Evolutionary conservation across 306 rosid species (phyloP), one percentile per base, ranked within the genome.

Genomic region (Amphicarpaea edgeworthii): DNA sequence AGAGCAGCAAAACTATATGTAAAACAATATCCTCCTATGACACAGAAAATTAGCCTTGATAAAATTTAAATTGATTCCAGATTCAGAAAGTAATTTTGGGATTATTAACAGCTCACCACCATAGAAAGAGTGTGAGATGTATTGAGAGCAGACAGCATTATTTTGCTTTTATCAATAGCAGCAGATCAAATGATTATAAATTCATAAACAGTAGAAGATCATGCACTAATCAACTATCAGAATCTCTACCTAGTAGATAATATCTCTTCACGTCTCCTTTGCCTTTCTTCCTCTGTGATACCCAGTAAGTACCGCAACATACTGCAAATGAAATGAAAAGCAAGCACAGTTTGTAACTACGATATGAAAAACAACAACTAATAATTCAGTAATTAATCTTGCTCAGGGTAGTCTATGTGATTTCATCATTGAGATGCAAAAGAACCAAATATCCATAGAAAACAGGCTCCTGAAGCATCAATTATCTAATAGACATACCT

Each of bases 221-320:
- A 47, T 12, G 47, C 15, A 68, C n/a, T 59, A 62, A 72, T 55
- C 34, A 85, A 69, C 19, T 53, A 64, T 63, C 66, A 71, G 40
- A 42, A 41, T 46, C 28, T 65, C 76, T 84, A 94, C 97, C 97
- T 90, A 14, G 99, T 92, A 78, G 97, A 80, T 72, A 95, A 78
- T 83, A 95, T 95, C 85, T 95, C 97, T 89, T 83, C 96, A 17
- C 97, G 92, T 82, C 97, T 95, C 53, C 11, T 73, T 85, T 88
- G 84, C 83, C 99, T 90, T 87, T 92, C 99, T 79, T 92, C 97
- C 60, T 95, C 99, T 14, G 96, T 89, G 83, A 92, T 55, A 54
- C 99, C 99, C 76, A 95, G 80, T 53, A 95, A 88, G 84, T 92
- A 45, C 71, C 93, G 92, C 90, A 89, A 70, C 93, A 95, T 79